These are phyloP conservation scores for Punica granatum DNA, from an alignment of 345 rosid species.

Conservation along the genomic window DNA sequence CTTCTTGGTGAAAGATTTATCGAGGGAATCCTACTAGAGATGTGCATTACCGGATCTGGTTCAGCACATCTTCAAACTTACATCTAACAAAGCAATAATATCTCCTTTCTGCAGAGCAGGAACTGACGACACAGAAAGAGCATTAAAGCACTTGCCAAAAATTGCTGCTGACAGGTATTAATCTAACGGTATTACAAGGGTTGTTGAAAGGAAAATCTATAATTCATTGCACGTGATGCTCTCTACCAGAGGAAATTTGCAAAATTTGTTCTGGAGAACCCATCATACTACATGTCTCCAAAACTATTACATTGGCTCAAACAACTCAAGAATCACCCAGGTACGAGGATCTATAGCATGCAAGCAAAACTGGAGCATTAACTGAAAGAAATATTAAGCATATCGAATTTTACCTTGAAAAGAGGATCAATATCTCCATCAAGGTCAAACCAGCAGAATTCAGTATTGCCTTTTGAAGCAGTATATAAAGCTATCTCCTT, in stretches of 20 bases:
- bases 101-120: background rate
- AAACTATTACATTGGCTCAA: background rate
- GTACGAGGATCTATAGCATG: background rate
- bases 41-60: background rate
- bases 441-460: constrained; percentile 82
- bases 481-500: constrained; percentile 94
- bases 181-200: background rate
- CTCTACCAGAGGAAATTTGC: background rate
- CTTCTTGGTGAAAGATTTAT: background rate
- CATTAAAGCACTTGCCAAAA: background rate
- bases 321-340: background rate
- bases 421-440: constrained; percentile 91
- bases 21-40: background rate
- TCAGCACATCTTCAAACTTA: background rate
- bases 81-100: background rate
- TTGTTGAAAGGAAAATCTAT: background rate
- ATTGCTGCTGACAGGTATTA: background rate
- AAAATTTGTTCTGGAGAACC: background rate
- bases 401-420: constrained; percentile 58
- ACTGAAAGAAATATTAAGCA: background rate
- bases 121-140: background rate
- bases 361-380: background rate
- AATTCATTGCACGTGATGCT: background rate
- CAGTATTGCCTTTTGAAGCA: constrained; percentile 71
- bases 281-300: background rate